Base-by-base conservation (phyloP, 2,329 filamentous ascomycete genomes). In the Exophiala calicioides region DNA sequence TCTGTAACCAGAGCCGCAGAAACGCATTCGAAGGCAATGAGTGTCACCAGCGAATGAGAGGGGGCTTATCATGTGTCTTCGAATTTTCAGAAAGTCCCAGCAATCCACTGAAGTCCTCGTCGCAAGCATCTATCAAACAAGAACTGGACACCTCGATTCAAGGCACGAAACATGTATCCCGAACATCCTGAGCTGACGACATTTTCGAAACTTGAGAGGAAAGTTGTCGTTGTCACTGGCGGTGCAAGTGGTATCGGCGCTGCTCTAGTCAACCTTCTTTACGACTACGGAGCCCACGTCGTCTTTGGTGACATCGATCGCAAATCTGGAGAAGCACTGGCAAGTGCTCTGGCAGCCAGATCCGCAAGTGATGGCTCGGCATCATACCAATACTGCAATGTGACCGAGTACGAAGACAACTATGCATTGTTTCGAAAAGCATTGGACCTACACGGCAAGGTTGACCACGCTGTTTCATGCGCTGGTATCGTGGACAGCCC, bases 381-480 rank as follows among this genome's bases (percentile, higher is more conserved):
- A 32, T 3, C 15, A 24, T 77, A 74, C 58, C 60, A 68, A 12
- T 12, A 20, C n/a, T 44, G 39, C 24, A 71, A 78, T 57, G 73
- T 76, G 3, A 65, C 67, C n/a, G 58, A 67, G 27, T 75, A 77
- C 55, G 54, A 64, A 12, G 66, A 70, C 7, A 66, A 74, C 18
- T 59, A 76, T 24, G 58, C 59, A 4, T 62, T 78, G 2, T 78
- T 77, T 55, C 67, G 73, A 10, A 51, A 62, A 3, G 71, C 74
- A 0, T 67, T 67, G 31, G 57, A 67, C 5, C 63, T 60, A 3
- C 70, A 72, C 45, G 69, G 70, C 4, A 62, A 60, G 4, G 65
- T 77, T 26, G 74, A 78, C 47, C 69, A 73, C 47, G 75, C 73
- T 2, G 65, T 76, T 13, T 69, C 69, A 3, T 72, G 67, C 16